phyloP scores from a whole-genome alignment of 192 early-diverging fungal species.

The Diversispora epigaea region DNA sequence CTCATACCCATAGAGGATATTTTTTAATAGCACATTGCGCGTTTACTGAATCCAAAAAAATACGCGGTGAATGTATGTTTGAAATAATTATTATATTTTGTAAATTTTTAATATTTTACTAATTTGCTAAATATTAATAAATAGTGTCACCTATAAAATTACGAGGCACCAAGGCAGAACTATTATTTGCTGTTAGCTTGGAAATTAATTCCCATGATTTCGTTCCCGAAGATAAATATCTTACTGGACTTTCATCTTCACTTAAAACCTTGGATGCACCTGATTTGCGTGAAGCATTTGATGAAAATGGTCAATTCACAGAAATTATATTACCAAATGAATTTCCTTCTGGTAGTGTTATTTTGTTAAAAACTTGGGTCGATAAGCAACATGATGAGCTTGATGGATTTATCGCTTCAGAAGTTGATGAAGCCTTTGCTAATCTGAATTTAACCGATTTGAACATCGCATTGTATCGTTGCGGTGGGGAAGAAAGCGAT shows the following conservation, averaged over 20 bases:
- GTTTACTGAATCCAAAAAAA: slow-evolving; percentile 55
- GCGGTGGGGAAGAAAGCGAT: slow-evolving; percentile 86
- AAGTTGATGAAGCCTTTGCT: slow-evolving; percentile 65
- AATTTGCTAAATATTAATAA: not conserved
- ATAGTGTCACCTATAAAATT: slow-evolving; percentile 59
- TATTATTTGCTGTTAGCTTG: slow-evolving; percentile 60
- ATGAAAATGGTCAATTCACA: slow-evolving; percentile 57
- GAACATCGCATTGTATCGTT: slow-evolving; percentile 84
- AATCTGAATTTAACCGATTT: slow-evolving; percentile 67
- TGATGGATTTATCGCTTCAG: slow-evolving; percentile 57
- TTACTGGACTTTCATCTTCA: slow-evolving; percentile 49
- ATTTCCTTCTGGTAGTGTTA: slow-evolving; percentile 88
- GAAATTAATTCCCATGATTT: slow-evolving; percentile 41
- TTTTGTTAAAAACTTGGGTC: slow-evolving; percentile 63
- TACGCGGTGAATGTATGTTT: slow-evolving; percentile 34
- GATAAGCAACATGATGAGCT: slow-evolving; percentile 53
- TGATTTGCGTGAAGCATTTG: slow-evolving; percentile 42
- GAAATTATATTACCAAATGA: slow-evolving; percentile 59
- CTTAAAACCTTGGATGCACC: slow-evolving; percentile 55
- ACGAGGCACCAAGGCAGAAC: slow-evolving; percentile 54
- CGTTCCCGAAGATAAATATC: slow-evolving; percentile 28
- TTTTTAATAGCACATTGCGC: slow-evolving; percentile 87
- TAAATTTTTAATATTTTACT: not conserved
- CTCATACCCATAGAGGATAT: slow-evolving; percentile 87
- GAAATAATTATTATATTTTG: not conserved